A percentile compares a stretch with the other conserved stretches of the same genome.
These are phyloP conservation scores for Coniella lustricola DNA, from an alignment of 2,329 filamentous ascomycete genomes.

Conservation along the genomic window DNA sequence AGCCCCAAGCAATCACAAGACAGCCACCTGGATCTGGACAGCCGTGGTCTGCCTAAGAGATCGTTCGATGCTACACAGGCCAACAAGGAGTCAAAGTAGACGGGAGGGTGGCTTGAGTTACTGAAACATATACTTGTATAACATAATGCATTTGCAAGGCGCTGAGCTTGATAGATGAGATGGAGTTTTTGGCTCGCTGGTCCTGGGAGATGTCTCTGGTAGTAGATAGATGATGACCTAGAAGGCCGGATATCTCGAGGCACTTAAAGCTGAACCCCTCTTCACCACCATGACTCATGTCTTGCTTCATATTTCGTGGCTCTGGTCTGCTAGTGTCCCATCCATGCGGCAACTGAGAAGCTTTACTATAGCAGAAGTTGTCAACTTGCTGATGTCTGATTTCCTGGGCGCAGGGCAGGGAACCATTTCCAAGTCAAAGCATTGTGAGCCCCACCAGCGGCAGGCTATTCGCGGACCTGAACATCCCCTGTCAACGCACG, in stretches of 20 bases:
- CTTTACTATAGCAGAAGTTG: no score
- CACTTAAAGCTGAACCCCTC: not conserved
- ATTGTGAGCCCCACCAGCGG: not conserved
- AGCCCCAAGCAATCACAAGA: not conserved
- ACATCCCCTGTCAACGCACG: not conserved
- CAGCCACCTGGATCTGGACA: constrained; percentile 7
- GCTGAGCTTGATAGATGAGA: not conserved
- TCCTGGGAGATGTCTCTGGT: not conserved
- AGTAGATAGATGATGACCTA: not conserved
- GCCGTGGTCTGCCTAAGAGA: constrained; percentile 19
- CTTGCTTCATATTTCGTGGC: not conserved
- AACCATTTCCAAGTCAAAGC: not conserved
- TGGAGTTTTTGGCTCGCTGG: not conserved
- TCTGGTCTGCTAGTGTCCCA: no score
- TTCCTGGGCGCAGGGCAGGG: not conserved
- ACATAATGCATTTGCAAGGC: constrained; percentile 18
- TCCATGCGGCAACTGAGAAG: no score
- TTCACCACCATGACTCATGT: not conserved
- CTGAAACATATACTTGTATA: constrained; percentile 19
- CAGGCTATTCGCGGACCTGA: not conserved
- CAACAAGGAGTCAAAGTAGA: constrained; percentile 16
- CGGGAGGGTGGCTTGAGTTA: not conserved
- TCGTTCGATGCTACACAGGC: constrained; percentile 27
- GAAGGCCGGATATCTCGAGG: not conserved
- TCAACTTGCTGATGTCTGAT: no score